phyloP scores from a whole-genome alignment of 441 rosid species.

The Syzygium syzygioides region DNA sequence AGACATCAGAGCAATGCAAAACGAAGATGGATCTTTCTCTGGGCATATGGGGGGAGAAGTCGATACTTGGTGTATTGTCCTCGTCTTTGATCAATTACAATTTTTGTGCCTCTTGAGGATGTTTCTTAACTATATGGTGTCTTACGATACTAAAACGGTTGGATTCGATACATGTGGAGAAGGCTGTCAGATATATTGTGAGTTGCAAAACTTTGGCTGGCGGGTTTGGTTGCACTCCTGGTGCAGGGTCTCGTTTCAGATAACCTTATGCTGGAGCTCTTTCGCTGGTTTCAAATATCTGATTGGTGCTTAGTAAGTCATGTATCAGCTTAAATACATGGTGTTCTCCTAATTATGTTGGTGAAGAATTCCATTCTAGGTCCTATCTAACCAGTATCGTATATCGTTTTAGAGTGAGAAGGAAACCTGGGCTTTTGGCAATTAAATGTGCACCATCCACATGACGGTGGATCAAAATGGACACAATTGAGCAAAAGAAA shows the following conservation, averaged over 20 bases:
- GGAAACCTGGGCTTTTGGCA: no score
- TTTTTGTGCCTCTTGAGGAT: neutral
- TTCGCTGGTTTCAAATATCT: neutral
- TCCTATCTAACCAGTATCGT: no score
- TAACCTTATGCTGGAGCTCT: constrained; percentile 19
- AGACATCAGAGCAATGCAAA: constrained; percentile 69
- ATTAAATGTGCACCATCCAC: no score
- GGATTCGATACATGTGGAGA: constrained; percentile 59
- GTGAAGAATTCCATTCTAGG: no score
- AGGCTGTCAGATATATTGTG: constrained; percentile 60
- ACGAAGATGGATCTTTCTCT: constrained; percentile 84
- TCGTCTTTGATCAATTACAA: neutral
- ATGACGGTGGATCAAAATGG: no score
- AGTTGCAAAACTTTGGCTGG: constrained; percentile 84
- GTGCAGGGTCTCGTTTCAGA: constrained; percentile 89
- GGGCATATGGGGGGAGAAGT: constrained; percentile 93
- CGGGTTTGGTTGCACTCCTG: constrained; percentile 84
- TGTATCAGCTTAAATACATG: neutral
- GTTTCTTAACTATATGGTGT: constrained; percentile 39
- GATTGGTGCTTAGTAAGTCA: neutral
- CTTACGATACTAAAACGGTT: constrained; percentile 47
- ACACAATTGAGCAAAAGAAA: no score
- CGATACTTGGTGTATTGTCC: constrained; percentile 53
- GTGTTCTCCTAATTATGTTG: neutral
- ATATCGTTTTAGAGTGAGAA: no score